Base-by-base conservation (phyloP, 2,329 filamentous ascomycete species). In the Fusarium udum region DNA sequence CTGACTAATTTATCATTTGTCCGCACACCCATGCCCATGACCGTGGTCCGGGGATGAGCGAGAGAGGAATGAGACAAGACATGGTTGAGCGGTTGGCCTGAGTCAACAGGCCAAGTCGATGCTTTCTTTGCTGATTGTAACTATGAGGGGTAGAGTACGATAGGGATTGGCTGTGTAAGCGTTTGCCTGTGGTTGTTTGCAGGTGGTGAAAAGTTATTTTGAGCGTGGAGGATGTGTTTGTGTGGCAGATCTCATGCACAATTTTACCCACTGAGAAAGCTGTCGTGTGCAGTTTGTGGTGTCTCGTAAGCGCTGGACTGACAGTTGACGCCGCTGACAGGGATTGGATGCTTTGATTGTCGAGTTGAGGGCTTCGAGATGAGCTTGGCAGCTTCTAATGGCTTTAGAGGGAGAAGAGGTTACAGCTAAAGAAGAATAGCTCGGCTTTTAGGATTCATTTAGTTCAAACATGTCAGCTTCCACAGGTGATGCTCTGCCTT, bases 1-100 rank as follows among this genome's bases (percentile, higher is more conserved):
- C 71, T 74, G 68, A 69, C 59, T 69, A 72, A 74, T 69, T 74
- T 74, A 61, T 36, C 49, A 74, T 74, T 74, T 69, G 68, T 36
- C 61, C 40, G 61, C 56, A 70, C 66, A 52, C 59, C 49, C 59
- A 45, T 57, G 40, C 53, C 61, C 61, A 60, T 60, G 60, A 24
- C 63, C 62, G 53, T 71, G 46, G 56, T 52, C 71, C 71, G 59
- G 71, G 67, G 51, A 72, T 69, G 71, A 67, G 67, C 67, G 66
- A 73, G 45, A 42, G 31, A 49, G 46, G 61, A 49, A 67, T 71
- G 61, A 61, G 71, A 67, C 57, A 55, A 74, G 55, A 53, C 60
- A 48, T 52, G 58, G 43, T 67, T 42, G 43, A 48, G 59, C 52
- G 63, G 67, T 52, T 65, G 56, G 56, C 43, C 52, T 60, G 68